Conservation (phyloP, 768 basidiomycete genomes). For the Hortiboletus campestris region DNA sequence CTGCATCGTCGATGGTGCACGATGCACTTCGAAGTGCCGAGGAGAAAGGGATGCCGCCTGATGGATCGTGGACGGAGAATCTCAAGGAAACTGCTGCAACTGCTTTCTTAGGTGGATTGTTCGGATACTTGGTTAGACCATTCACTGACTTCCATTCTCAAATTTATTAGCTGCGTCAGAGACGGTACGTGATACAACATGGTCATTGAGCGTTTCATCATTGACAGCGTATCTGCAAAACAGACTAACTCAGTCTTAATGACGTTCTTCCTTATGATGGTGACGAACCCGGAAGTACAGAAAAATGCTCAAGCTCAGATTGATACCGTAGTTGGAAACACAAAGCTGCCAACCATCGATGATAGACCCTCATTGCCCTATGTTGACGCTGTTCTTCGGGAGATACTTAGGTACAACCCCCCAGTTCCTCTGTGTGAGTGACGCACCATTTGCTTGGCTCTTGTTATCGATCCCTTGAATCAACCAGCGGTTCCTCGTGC, state of each 20-base stretch:
- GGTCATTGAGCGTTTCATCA: too few relatives aligned
- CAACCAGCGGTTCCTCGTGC: conserved; percentile 1
- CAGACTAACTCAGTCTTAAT: background rate
- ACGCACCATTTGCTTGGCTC: background rate
- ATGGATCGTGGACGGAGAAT: background rate
- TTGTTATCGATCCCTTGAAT: background rate
- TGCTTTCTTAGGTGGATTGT: conserved; percentile 1
- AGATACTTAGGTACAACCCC: conserved; percentile 2
- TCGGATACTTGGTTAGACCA: background rate
- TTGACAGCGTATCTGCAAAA: background rate
- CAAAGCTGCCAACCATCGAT: conserved; percentile 6
- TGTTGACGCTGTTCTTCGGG: conserved; percentile 7
- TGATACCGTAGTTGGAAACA: conserved; percentile 2
- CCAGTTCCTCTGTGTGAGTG: conserved; percentile 7
- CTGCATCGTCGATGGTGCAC: background rate
- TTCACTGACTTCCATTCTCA: background rate
- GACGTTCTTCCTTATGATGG: conserved; percentile 12
- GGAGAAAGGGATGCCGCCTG: background rate
- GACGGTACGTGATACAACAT: background rate
- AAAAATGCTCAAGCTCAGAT: conserved; percentile 15
- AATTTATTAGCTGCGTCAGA: conserved; percentile 2
- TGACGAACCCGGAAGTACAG: conserved; percentile 4
- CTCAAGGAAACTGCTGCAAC: conserved; percentile 6
- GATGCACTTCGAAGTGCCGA: background rate
- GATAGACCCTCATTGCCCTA: conserved; percentile 6